Conservation (phyloP, 345 rosid species). For the Eutrema yunnanense region DNA sequence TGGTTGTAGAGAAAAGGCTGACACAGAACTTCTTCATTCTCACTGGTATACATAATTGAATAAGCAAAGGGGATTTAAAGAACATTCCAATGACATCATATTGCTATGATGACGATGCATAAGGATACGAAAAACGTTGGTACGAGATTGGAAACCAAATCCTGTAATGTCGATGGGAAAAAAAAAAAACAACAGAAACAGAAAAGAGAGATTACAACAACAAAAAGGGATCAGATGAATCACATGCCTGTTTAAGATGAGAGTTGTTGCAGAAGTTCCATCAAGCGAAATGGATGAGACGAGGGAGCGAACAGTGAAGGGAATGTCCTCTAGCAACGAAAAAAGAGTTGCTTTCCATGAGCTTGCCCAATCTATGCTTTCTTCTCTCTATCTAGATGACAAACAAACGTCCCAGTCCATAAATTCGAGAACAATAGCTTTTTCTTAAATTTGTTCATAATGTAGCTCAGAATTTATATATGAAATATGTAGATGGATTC, state of each 20-base stretch:
- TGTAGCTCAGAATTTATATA: neutral
- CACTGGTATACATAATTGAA: slow-evolving; percentile 37
- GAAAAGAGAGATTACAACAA: neutral
- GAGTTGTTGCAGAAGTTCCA: slow-evolving; percentile 92
- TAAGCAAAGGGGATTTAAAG: neutral
- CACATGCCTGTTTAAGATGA: slow-evolving; percentile 65
- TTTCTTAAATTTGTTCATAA: neutral
- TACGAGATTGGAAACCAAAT: neutral
- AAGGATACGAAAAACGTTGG: neutral
- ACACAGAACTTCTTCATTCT: slow-evolving; percentile 57
- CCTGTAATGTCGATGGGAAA: neutral
- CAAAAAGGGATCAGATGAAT: neutral
- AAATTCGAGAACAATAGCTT: neutral
- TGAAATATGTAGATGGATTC: neutral
- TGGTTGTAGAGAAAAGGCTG: slow-evolving; percentile 79
- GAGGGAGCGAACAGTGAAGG: slow-evolving; percentile 45
- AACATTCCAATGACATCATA: neutral
- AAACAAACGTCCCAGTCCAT: slow-evolving; percentile 30
- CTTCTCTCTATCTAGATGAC: slow-evolving; percentile 74
- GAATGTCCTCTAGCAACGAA: slow-evolving; percentile 64
- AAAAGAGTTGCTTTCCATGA: slow-evolving; percentile 79
- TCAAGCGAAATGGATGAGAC: slow-evolving; percentile 71
- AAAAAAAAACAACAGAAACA: neutral
- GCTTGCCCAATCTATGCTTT: slow-evolving; percentile 56
- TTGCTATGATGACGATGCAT: neutral